Evolutionary conservation across 1,139 yeast genomes (phyloP).

Genomic region (Candida anutae): DNA sequence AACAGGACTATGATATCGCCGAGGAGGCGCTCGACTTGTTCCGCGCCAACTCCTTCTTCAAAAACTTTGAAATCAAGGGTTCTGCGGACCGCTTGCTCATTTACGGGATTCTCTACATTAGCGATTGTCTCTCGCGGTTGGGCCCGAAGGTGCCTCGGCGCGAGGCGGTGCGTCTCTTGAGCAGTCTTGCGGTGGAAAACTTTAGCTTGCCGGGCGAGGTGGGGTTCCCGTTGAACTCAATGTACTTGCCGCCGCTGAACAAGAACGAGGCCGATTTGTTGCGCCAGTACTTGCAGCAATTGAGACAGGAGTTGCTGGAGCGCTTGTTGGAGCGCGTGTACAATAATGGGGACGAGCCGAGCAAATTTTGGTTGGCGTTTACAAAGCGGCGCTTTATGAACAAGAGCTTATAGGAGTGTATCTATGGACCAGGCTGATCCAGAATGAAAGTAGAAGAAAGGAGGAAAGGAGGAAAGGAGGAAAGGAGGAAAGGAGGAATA

Average conservation of each 20-base stretch:
- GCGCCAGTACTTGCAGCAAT: conserved; percentile 76
- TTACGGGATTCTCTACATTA: conserved; percentile 87
- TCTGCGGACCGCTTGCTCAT: conserved; percentile 92
- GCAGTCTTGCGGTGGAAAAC: conserved; percentile 79
- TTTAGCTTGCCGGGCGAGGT: conserved; percentile 94
- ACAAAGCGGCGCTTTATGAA: conserved; percentile 95
- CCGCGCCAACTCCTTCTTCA: conserved; percentile 92
- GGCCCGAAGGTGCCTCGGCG: conserved; percentile 33
- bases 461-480: too few species aligned
- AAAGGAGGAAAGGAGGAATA: too few species aligned
- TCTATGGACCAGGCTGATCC: too few species aligned
- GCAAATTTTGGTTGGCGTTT: conserved; percentile 92
- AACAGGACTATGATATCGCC: conserved; percentile 78
- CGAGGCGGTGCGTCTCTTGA: conserved; percentile 70
- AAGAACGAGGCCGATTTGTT: conserved; percentile 72
- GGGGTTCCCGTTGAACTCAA: conserved; percentile 82
- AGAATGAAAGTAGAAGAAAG: too few species aligned
- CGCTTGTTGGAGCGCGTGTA: conserved; percentile 74
- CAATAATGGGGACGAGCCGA: conserved; percentile 48
- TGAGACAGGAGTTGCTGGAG: conserved; percentile 87
- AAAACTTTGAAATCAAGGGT: conserved; percentile 93
- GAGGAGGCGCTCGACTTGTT: conserved; percentile 89
- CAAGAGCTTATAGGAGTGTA: conserved; percentile 47
- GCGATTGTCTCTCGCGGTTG: conserved; percentile 73
- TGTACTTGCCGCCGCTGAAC: conserved; percentile 71